Percentiles rank a stretch among this genome's conserved stretches.
phyloP scores from a whole-genome alignment of 371 early-diverging fungal genomes.

The Mucor mucedo region DNA sequence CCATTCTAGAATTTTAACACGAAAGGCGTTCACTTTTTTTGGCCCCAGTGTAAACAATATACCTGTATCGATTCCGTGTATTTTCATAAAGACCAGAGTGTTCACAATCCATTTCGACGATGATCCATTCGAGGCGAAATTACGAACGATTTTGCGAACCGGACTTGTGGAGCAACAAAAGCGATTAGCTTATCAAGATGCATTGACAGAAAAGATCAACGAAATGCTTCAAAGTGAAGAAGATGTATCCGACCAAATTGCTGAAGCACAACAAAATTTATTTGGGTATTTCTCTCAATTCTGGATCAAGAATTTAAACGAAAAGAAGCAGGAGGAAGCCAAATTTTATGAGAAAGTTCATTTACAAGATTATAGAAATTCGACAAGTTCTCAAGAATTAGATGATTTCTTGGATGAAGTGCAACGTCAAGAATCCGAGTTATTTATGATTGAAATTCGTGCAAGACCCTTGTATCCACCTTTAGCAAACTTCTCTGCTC shows the following conservation, averaged over 20 bases:
- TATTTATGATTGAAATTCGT: conserved; percentile 18
- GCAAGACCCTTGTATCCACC: conserved; percentile 33
- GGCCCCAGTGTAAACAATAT: conserved; percentile 15
- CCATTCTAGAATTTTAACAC: conserved; percentile 14
- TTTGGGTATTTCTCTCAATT: conserved; percentile 29
- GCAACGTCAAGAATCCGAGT: neutral
- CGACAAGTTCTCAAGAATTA: neutral
- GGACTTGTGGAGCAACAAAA: conserved; percentile 55
- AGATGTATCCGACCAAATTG: conserved; percentile 3
- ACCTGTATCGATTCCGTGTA: conserved; percentile 7
- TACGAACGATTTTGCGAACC: conserved; percentile 40
- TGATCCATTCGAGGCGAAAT: conserved; percentile 51
- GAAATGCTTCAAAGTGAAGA: conserved; percentile 9
- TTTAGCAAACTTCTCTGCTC: conserved; percentile 38
- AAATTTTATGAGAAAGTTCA: conserved; percentile 11
- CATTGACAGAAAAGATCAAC: conserved; percentile 50
- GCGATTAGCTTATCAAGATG: conserved; percentile 47
- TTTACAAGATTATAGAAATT: conserved; percentile 8
- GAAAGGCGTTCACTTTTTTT: conserved; percentile 15
- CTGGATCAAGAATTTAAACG: conserved; percentile 48
- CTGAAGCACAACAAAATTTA: conserved; percentile 12
- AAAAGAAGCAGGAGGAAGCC: conserved; percentile 23
- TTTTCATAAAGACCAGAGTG: conserved; percentile 9
- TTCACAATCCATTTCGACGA: conserved; percentile 44
- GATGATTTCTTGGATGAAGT: conserved; percentile 15